Evolutionary conservation across 164 flowering plant species (phyloP), one percentile per base, ranked within the genome.

Genomic region (Stephania japonica): DNA sequence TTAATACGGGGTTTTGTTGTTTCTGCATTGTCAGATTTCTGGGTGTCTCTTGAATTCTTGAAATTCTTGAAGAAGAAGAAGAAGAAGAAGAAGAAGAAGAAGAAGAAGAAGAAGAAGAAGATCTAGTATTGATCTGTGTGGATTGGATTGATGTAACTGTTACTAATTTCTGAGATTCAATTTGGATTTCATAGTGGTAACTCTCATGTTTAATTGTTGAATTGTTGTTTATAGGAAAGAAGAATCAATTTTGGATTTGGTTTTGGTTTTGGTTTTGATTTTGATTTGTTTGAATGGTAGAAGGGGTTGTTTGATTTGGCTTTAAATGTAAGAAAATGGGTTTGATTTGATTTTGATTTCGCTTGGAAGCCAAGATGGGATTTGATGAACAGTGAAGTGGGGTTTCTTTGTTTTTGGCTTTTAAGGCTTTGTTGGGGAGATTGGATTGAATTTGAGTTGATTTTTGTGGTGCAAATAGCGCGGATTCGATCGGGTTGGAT

Each of bases 391-490:
- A 44, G 38, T 24, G 9, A 24, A 16, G 23, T 19, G 69, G 23
- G 23, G 7, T 18, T 32, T 32, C 26, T 70, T 27, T 5, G 11
- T 49, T 26, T 70, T 70, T 5, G 38, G 4, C 26, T 47, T 7
- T 70, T 70, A 32, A 32, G 24, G 26, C 0, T 38, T 13, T 62
- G 13, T 38, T 49, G 21, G 38, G 23, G 59, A 44, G 21, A 10
- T 67, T 38, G 62, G 7, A 21, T 72, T 64, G 43, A 56, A n/a
- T 21, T 32, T 14, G 6, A 13, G 53, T 4, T 23, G 25, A 27
- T 65, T n/a, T n/a, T 12, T 68, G 72, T 16, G 5, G 44, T 47
- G 75, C 69, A 73, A 53, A 27, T 7, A 27, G 19, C 14, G 47
- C 5, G 38, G 38, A 32, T 32, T 32, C 38, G 38, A 32, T 32